These are phyloP conservation scores for Castanea crenata DNA, from an alignment of 306 rosid species.

Conservation along the genomic window DNA sequence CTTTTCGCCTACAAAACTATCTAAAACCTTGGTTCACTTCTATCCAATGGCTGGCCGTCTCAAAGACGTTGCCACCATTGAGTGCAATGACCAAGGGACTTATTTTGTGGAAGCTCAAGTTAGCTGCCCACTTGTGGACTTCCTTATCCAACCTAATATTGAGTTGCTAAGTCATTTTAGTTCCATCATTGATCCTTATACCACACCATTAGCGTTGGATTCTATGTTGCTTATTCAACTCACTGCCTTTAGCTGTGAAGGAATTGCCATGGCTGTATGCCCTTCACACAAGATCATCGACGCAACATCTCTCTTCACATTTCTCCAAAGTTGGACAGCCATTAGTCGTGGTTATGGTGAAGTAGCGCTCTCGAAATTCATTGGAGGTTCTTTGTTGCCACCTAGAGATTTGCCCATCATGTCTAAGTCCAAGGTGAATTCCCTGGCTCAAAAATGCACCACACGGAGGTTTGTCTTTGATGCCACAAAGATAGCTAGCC, in stretches of 20 bases:
- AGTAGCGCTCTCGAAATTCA: neutral
- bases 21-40: neutral
- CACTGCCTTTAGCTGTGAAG: constrained; percentile 26
- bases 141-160: neutral
- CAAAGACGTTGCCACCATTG: neutral
- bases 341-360: neutral
- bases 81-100: neutral
- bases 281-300: constrained; percentile 31
- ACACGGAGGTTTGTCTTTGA: constrained; percentile 15
- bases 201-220: neutral
- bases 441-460: neutral
- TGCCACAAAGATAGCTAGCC: neutral
- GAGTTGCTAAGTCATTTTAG: neutral
- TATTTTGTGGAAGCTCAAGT: neutral
- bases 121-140: neutral
- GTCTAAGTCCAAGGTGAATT: neutral
- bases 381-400: constrained; percentile 2
- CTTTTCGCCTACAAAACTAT: neutral
- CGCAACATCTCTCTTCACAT: constrained; percentile 9
- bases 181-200: neutral
- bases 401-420: neutral
- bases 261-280: constrained; percentile 23
- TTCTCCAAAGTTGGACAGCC: constrained; percentile 22
- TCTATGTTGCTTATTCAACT: constrained; percentile 18
- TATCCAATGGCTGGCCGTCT: neutral